Conservation (phyloP, 2,329 filamentous ascomycete species). For the Venturia asperata region DNA sequence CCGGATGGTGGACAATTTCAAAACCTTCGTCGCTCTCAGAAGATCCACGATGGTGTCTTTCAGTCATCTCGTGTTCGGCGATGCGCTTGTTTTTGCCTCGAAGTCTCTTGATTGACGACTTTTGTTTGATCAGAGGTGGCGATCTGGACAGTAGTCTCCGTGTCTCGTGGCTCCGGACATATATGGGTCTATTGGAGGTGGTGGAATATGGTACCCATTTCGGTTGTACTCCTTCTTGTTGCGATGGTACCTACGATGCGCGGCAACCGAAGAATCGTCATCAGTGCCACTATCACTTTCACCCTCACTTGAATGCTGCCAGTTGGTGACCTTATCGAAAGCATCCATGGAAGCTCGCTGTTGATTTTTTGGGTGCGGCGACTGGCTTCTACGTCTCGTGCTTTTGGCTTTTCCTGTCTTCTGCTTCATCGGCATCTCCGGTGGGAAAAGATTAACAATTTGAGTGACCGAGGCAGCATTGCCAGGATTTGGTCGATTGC, state of each 20-base stretch:
- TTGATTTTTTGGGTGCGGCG: neutral
- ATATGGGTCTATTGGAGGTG: neutral
- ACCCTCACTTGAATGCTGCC: neutral
- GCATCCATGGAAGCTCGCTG: neutral
- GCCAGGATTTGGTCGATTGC: neutral
- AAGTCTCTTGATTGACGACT: neutral
- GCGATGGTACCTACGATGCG: neutral
- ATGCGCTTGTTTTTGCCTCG: conserved; percentile 4
- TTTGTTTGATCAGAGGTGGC: neutral
- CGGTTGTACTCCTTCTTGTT: neutral
- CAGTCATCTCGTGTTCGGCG: neutral
- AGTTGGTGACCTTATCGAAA: neutral
- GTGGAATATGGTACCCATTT: neutral
- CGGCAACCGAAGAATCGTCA: neutral
- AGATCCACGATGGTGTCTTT: neutral
- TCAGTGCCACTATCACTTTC: neutral
- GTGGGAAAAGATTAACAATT: neutral
- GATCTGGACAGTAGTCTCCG: neutral
- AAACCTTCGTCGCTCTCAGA: neutral
- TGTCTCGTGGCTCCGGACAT: neutral
- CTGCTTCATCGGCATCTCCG: neutral
- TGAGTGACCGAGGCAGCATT: conserved; percentile 3
- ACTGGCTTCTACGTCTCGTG: neutral
- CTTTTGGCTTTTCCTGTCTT: neutral
- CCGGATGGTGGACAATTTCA: neutral